Base-by-base conservation (phyloP, 768 basidiomycete genomes). In the Boletus sp. region DNA sequence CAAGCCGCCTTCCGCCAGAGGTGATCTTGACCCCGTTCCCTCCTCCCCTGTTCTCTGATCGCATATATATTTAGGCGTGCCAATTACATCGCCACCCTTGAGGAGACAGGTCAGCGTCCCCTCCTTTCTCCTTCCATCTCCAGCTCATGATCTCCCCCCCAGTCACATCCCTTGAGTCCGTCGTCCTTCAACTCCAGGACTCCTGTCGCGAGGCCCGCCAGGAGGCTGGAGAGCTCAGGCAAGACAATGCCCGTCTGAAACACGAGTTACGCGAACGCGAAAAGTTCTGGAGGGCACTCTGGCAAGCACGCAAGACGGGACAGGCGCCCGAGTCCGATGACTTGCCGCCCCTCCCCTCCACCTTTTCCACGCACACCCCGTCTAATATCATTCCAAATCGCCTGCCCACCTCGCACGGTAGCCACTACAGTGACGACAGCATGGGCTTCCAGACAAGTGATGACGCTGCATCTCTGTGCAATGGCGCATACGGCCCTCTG, bases 151-250 rank as follows among this genome's bases (percentile, higher is more conserved):
- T 64, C 58, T 47, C 49, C 54, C 53, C 48, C 44, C 30, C 69
- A 88, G 90, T 93, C 62, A 92, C 88, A 24, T 92, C 84, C 65
- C 78, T 93, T 52, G 91, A 93, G 71, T 83, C 83, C n/a, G 90
- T 92, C 50, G 90, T 94, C 54, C 72, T 91, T 28, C 86, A 90
- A 61, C 81, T 94, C 37, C 91, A 94, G 66, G 90, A 91, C 55
- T 88, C 89, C 10, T 87, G 85, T 69, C 80, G 86, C 59, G 85
- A 89, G 60, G 77, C 86, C 47, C 82, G 83, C 52, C 73, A 77
- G 49, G 86, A 91, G 62, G 76, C 78, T 37, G 70, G 74, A n/a
- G 84, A 85, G 37, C 77, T 89, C 62, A 80, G 79, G 49, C 83
- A 85, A 63, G 85, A 92, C 60, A 88, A 85, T 62, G 71, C 72